These are phyloP conservation scores for Lachnellula subtilissima DNA, from an alignment of 2,329 filamentous ascomycete species.

Conservation along the genomic window DNA sequence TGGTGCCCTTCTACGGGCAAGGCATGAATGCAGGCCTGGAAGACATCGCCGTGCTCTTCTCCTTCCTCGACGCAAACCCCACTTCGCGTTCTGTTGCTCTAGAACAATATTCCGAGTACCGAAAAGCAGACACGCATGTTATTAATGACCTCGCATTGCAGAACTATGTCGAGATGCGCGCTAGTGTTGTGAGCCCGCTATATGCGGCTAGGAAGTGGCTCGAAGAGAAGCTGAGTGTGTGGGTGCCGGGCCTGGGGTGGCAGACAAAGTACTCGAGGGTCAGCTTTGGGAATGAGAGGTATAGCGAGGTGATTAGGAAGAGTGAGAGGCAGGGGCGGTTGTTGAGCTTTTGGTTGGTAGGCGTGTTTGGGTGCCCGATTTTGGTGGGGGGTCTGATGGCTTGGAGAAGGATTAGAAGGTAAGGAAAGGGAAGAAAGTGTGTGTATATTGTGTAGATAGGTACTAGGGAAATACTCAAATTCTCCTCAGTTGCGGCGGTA, in stretches of 20 bases:
- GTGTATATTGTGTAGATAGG: background rate
- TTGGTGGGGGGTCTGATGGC: slow-evolving; percentile 16
- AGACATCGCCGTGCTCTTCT: slow-evolving; percentile 85
- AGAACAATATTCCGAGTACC: slow-evolving; percentile 66
- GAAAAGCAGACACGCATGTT: slow-evolving; percentile 74
- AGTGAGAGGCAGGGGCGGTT: slow-evolving; percentile 61
- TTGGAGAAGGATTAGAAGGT: slow-evolving; percentile 15
- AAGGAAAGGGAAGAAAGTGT: background rate
- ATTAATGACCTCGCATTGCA: slow-evolving; percentile 89
- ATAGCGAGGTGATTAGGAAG: slow-evolving; percentile 71
- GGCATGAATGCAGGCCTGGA: slow-evolving; percentile 97
- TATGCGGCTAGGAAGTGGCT: slow-evolving; percentile 81
- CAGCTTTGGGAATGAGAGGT: slow-evolving; percentile 89
- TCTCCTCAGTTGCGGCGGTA: background rate
- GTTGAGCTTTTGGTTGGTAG: slow-evolving; percentile 18
- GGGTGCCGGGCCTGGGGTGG: slow-evolving; percentile 76
- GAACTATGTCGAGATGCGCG: slow-evolving; percentile 93
- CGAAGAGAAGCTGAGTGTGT: slow-evolving; percentile 76
- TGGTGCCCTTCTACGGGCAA: slow-evolving; percentile 98
- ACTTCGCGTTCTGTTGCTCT: slow-evolving; percentile 63
- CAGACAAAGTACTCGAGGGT: slow-evolving; percentile 88
- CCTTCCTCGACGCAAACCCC: slow-evolving; percentile 62
- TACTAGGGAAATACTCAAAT: background rate
- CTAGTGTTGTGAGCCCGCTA: slow-evolving; percentile 69
- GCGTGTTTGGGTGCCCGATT: slow-evolving; percentile 13